phyloP scores from a whole-genome alignment of 495 filamentous ascomycete genomes.

The Aspergillus campestris region DNA sequence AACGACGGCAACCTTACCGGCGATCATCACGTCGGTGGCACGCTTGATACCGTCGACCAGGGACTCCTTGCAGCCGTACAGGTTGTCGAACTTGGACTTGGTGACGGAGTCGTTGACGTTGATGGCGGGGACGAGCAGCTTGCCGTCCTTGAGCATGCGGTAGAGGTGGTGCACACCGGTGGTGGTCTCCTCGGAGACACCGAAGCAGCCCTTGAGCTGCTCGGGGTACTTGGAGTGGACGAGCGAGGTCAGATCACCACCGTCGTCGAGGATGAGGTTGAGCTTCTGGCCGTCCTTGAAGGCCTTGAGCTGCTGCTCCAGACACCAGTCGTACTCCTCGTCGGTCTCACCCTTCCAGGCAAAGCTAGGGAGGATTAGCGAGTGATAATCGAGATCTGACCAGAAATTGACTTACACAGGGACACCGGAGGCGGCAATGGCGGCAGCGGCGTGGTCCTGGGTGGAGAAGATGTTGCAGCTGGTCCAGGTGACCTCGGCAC shows the following conservation, averaged over 20 bases:
- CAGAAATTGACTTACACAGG: conserved; percentile 58
- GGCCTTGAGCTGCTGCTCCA: conserved; percentile 93
- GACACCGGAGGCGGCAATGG: conserved; percentile 87
- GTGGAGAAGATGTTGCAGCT: conserved; percentile 99
- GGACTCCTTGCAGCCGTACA: conserved; percentile 98
- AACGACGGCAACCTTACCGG: conserved; percentile 94
- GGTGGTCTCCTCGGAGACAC: conserved; percentile 98
- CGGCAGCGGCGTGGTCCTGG: conserved; percentile 96
- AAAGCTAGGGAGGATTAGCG: conserved; percentile 43
- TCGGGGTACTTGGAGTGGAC: conserved; percentile 98
- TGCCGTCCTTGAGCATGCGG: conserved; percentile 88
- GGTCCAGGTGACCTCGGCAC: conserved; percentile 96
- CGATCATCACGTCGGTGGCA: conserved; percentile 99
- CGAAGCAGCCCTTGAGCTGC: conserved; percentile 93
- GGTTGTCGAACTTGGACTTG: conserved; percentile 99
- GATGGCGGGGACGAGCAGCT: conserved; percentile 90
- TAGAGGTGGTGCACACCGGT: conserved; percentile 99
- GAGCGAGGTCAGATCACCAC: conserved; percentile 92
- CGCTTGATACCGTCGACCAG: conserved; percentile 99
- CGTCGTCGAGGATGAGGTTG: conserved; percentile 98
- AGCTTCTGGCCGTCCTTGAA: conserved; percentile 96
- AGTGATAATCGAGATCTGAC: neutral
- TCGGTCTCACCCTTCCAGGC: conserved; percentile 99
- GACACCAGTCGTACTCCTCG: conserved; percentile 99
- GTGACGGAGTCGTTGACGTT: conserved; percentile 99